Base-by-base conservation (phyloP, 2,329 filamentous ascomycete genomes). In the Penicillium sp. region DNA sequence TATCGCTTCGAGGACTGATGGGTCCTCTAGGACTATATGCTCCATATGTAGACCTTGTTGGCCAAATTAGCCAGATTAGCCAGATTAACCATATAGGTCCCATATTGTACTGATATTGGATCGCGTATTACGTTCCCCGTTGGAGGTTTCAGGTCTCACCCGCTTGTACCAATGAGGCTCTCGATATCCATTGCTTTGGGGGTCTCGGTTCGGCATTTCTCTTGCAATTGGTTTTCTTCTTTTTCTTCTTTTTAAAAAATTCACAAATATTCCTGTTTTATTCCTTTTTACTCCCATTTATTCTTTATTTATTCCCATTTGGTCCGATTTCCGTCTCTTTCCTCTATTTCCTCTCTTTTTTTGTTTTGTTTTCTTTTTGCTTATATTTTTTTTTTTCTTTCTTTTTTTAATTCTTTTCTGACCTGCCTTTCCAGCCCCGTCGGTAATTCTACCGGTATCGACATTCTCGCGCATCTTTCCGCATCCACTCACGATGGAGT, bases 401-500 rank as follows among this genome's bases (percentile, higher is more conserved):
- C n/a, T 43, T 14, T 34, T 48, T 3, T 4, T 32, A 27, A 34
- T 42, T 16, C 8, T 18, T 7, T n/a, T 22, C 18, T n/a, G 16
- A 21, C 31, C 31, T 10, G 10, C 1, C 13, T 34, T 34, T 5
- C 31, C 34, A 7, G 13, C 34, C 34, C 13, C 34, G 6, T 36
- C 34, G 29, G 29, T 27, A 29, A 43, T 18, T 8, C 22, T 22
- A 38, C 42, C 32, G 39, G 16, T 39, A 32, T 31, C 42, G 6
- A 27, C 40, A 36, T 13, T 42, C 16, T 34, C 40, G 41, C 49
- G 38, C 45, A 54, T 52, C 49, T 52, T 46, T 50, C 48, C 51
- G 46, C 50, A 56, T 42, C 51, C 50, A 59, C 54, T 55, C 38
- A 40, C 39, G 45, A 44, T 54, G 54, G 51, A 55, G 48, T 57